A percentile compares a stretch with the other conserved stretches of the same genome.
Evolutionary conservation across 257 asterid genomes (phyloP).

Genomic region (Parsonsia alboflavescens): DNA sequence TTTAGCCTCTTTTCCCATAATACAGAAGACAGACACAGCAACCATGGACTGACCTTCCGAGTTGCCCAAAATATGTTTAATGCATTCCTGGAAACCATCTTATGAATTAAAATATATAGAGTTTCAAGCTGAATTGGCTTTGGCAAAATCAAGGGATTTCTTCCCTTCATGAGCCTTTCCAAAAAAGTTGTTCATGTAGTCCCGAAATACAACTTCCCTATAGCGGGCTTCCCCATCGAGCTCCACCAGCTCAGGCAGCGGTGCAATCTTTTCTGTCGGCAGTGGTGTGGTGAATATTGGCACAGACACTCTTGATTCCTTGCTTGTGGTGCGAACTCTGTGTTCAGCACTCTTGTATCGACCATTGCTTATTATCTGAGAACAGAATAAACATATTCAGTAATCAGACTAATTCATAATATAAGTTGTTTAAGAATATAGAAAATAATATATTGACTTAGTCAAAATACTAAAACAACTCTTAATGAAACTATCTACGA

Average conservation of each 20-base stretch:
- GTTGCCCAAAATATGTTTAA: not conserved
- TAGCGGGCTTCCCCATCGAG: slow-evolving; percentile 25
- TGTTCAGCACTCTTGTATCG: slow-evolving; percentile 38
- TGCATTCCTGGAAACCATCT: not conserved
- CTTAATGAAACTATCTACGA: too few relatives aligned
- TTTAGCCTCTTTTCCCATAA: not conserved
- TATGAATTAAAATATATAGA: not conserved
- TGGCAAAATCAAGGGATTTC: slow-evolving; percentile 31
- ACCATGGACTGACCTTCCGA: not conserved
- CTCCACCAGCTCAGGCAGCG: slow-evolving; percentile 32
- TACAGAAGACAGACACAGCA: not conserved
- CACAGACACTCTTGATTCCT: slow-evolving; percentile 33
- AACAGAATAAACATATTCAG: not conserved
- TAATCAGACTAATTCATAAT: too few relatives aligned
- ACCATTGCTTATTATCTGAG: slow-evolving; percentile 36
- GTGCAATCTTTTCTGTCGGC: slow-evolving; percentile 28
- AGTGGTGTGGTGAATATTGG: slow-evolving; percentile 30
- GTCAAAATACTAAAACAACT: too few relatives aligned
- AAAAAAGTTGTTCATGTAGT: slow-evolving; percentile 32
- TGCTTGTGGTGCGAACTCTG: slow-evolving; percentile 35
- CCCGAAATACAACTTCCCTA: slow-evolving; percentile 25
- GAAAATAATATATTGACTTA: too few relatives aligned
- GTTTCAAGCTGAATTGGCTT: not conserved
- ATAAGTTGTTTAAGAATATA: too few relatives aligned
- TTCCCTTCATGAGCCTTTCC: slow-evolving; percentile 35